Percentiles rank a stretch among this genome's conserved stretches.
phyloP scores from a whole-genome alignment of 176 grass and related monocot genomes.

The Phyllostachys edulis region DNA sequence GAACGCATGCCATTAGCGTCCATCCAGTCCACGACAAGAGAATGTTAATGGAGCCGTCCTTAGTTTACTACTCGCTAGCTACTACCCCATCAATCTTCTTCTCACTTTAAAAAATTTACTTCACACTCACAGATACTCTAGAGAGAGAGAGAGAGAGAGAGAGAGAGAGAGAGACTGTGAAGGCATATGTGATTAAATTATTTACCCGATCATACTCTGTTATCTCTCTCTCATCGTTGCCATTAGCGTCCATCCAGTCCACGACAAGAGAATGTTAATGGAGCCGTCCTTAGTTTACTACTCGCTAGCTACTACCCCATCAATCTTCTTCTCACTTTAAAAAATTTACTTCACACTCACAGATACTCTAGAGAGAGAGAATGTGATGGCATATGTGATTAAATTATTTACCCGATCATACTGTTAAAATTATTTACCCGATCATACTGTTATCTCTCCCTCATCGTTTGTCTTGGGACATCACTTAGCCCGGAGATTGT shows the following conservation, averaged over 20 bases:
- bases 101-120: neutral
- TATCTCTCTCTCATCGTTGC: neutral
- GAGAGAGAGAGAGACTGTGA: neutral
- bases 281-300: conserved; percentile 12
- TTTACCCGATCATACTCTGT: neutral
- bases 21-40: conserved; percentile 39
- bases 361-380: too few relatives aligned
- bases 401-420: neutral
- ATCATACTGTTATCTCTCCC: neutral
- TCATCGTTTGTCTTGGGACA: neutral
- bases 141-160: too few relatives aligned
- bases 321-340: neutral
- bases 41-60: conserved; percentile 8
- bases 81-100: neutral
- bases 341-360: neutral
- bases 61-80: neutral
- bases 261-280: conserved; percentile 35
- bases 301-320: neutral
- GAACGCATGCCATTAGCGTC: conserved; percentile 51
- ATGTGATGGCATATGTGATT: neutral
- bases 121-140: neutral
- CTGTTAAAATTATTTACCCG: too few relatives aligned
- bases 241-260: conserved; percentile 37
- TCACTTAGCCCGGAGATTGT: neutral
- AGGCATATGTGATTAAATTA: neutral